These are phyloP conservation scores for Aspergillus clavatus DNA, from an alignment of 2,329 filamentous ascomycete species.

Conservation along the genomic window DNA sequence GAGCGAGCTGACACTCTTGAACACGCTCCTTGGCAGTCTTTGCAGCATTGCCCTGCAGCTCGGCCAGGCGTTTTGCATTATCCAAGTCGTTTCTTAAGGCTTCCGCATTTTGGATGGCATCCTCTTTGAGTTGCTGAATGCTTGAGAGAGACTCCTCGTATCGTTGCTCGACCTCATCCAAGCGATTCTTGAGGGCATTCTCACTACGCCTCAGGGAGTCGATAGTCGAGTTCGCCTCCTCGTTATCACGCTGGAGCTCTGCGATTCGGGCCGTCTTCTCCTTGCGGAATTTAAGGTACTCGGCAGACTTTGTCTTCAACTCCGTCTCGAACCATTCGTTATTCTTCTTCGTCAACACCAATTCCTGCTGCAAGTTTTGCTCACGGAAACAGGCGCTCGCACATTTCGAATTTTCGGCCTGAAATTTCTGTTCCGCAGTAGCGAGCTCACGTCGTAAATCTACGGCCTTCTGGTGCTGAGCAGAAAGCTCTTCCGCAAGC, in stretches of 20 bases:
- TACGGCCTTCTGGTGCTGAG: constrained; percentile 82
- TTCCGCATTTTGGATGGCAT: constrained; percentile 75
- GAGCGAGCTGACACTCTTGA: constrained; percentile 52
- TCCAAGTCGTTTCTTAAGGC: constrained; percentile 83
- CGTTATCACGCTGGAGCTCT: constrained; percentile 80
- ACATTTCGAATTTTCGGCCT: constrained; percentile 72
- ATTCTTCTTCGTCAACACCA: constrained; percentile 81
- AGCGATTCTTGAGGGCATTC: constrained; percentile 69
- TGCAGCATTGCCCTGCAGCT: constrained; percentile 59
- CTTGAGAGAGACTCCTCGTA: constrained; percentile 77
- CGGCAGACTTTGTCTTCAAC: constrained; percentile 80
- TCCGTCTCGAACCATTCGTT: constrained; percentile 92
- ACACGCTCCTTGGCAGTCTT: constrained; percentile 56
- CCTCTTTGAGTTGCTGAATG: constrained; percentile 80
- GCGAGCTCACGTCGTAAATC: constrained; percentile 79
- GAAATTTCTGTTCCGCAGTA: constrained; percentile 74
- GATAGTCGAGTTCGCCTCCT: constrained; percentile 72
- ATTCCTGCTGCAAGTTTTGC: constrained; percentile 82
- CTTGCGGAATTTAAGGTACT: constrained; percentile 85
- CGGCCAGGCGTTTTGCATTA: constrained; percentile 71
- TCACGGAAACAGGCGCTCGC: constrained; percentile 85
- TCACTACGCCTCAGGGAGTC: constrained; percentile 77
- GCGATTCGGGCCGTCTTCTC: constrained; percentile 89
- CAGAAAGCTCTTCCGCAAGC: constrained; percentile 77
- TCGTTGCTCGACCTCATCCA: constrained; percentile 80